Evolutionary conservation across 331 rosid species (phyloP), one percentile per base, ranked within the genome.

Genomic region (Malus hybrid): DNA sequence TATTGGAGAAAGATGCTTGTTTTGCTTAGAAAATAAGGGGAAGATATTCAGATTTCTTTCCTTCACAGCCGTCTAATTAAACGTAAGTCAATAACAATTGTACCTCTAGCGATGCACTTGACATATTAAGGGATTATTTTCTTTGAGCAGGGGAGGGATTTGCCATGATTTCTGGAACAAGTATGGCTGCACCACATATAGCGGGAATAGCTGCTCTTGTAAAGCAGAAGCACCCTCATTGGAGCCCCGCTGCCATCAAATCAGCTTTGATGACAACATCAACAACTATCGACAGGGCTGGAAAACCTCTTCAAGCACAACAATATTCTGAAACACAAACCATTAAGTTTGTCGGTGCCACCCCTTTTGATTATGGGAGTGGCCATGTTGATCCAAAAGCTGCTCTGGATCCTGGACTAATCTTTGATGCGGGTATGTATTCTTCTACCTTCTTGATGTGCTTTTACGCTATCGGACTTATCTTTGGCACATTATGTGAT

Each of bases 191-290:
- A 33, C 99, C 99, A 10, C 99, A 95, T 83, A 95, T 95, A 79
- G 98, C 99, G 30, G 99, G 99, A 39, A 95, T 95, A 69, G 94
- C 98, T 79, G 99, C 99, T 78, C 98, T 95, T 53, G 72, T 95
- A 79, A 95, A 95, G 89, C 93, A 90, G 91, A 92, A 87, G 87
- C 98, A 95, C 84, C 99, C 96, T 10, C 87, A 81, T 52, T 95
- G 99, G 99, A 95, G 98, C 90, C 99, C 99, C 39, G 98, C 99
- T 29, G 99, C 99, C 80, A 95, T 95, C 69, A 95, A 95, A 82
- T 95, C 99, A 44, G 90, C 99, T 33, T 83, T 95, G 93, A 95
- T 95, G 99, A 95, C 99, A 60, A 90, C 99, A 11, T 83, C 99
- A 79, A 83, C 93, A 34, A 90, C 88, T 55, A 53, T 88, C 69